Base-by-base conservation (phyloP, 441 rosid genomes). In the Pelargonium australe region DNA sequence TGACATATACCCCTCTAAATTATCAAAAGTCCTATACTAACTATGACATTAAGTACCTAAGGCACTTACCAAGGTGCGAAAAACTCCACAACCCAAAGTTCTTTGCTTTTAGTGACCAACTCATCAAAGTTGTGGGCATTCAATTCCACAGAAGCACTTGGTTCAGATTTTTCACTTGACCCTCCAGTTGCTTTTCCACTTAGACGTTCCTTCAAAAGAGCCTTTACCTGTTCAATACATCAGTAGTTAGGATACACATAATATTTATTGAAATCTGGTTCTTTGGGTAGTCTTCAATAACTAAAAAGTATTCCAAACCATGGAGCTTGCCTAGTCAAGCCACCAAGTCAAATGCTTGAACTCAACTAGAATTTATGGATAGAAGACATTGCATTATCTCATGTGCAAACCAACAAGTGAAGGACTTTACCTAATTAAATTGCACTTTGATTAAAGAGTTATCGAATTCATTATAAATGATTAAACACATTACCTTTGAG, bases 51-150 rank as follows among this genome's bases (percentile, higher is more conserved):
- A 55, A 51, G 23, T 57, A 45, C 16, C 47, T 60, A 64, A 63
- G 34, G 62, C 31, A 77, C 92, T 78, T 83, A 95, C 99, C 99
- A 95, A 67, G 99, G 99, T 68, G 99, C 98, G 64, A 92, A 95
- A 75, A 92, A 95, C 80, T 95, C 99, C 80, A 95, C 92, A 67
- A 95, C 78, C 99, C 99, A 95, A 64, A 90, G 95, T 19, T 92
- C 99, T 81, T 86, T 92, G 78, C 99, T 92, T 86, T 90, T 86
- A 72, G 89, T 80, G 70, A 95, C 99, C 86, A 87, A 79, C 75
- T 92, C 96, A 80, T 92, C 97, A 81, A 95, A 95, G 76, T 89
- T 92, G 80, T 70, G 70, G 72, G 99, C 80, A 79, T 81, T 90
- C 82, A 95, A 75, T 80, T 88, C 97, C 49, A 81, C 79, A 0